Conservation (phyloP, 108 stramenopile genomes). For the Cylindrotheca fusiformis region DNA sequence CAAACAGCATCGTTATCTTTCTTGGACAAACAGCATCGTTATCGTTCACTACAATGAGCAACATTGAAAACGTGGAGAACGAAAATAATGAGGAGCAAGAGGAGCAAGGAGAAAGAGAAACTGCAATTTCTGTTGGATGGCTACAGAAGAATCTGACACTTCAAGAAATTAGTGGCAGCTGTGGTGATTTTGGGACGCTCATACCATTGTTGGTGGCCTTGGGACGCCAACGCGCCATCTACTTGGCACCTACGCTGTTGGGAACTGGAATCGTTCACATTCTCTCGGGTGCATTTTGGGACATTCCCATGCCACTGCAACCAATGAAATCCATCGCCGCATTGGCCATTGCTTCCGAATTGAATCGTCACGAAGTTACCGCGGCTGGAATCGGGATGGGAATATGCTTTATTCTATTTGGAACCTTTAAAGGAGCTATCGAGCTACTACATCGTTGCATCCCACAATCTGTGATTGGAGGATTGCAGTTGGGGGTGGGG, state of each 20-base stretch:
- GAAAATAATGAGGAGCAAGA: too few relatives aligned
- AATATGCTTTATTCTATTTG: slow-evolving; percentile 43
- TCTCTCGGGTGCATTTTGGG: slow-evolving; percentile 63
- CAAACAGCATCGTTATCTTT: too few relatives aligned
- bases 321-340: slow-evolving; percentile 89
- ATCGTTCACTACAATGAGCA: too few relatives aligned
- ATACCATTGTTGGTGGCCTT: slow-evolving; percentile 76
- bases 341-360: slow-evolving; percentile 48
- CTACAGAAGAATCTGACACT: slow-evolving; percentile 4
- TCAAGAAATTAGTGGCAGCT: slow-evolving; percentile 67
- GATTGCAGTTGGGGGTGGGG: slow-evolving; percentile 84
- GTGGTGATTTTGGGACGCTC: slow-evolving; percentile 83
- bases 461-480: slow-evolving; percentile 62
- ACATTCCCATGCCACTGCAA: slow-evolving; percentile 87
- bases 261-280: slow-evolving; percentile 67
- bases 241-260: slow-evolving; percentile 67
- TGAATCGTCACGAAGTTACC: slow-evolving; percentile 45
- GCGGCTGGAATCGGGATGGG: slow-evolving; percentile 76
- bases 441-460: slow-evolving; percentile 73
- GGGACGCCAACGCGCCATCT: slow-evolving; percentile 53
- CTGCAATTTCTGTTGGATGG: too few relatives aligned
- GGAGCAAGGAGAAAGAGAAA: too few relatives aligned
- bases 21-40: too few relatives aligned
- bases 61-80: too few relatives aligned
- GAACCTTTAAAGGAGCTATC: slow-evolving; percentile 55